These are phyloP conservation scores for Myxozyma neotropica DNA, from an alignment of 805 yeast species.

Conservation along the genomic window DNA sequence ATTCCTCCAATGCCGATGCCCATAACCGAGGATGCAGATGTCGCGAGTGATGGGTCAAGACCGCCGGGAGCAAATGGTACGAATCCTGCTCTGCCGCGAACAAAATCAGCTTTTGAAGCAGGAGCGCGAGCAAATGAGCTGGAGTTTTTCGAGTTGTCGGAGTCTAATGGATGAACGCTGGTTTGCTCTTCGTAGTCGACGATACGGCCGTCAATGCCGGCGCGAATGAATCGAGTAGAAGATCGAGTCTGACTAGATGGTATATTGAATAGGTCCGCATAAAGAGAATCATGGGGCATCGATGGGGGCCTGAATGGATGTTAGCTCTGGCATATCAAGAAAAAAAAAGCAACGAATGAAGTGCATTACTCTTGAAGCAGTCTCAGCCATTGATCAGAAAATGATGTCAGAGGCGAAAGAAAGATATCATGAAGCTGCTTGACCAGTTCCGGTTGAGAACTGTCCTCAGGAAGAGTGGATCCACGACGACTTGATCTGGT, in stretches of 20 bases:
- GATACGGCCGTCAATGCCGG: conserved; percentile 76
- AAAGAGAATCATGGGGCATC: conserved; percentile 45
- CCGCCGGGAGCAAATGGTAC: conserved; percentile 97
- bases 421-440: conserved; percentile 47
- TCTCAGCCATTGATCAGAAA: conserved; percentile 74
- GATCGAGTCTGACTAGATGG: conserved; percentile 71
- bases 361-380: conserved; percentile 54
- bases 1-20: conserved; percentile 36
- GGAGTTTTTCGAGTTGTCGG: conserved; percentile 66
- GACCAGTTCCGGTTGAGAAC: conserved; percentile 17
- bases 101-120: conserved; percentile 57
- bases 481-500: neutral
- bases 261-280: conserved; percentile 52
- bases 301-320: conserved; percentile 27
- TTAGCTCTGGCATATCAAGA: neutral
- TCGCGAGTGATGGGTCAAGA: conserved; percentile 41
- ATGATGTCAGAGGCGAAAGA: conserved; percentile 61
- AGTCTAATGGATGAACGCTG: conserved; percentile 46
- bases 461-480: conserved; percentile 7
- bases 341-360: neutral
- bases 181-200: conserved; percentile 64
- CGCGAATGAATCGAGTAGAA: conserved; percentile 64
- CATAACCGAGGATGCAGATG: conserved; percentile 34
- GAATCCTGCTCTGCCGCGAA: conserved; percentile 70
- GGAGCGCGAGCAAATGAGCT: conserved; percentile 68